Evolutionary conservation across 2,329 filamentous ascomycete genomes (phyloP), one percentile per base, ranked within the genome.

Genomic region (Fusarium floridanum): DNA sequence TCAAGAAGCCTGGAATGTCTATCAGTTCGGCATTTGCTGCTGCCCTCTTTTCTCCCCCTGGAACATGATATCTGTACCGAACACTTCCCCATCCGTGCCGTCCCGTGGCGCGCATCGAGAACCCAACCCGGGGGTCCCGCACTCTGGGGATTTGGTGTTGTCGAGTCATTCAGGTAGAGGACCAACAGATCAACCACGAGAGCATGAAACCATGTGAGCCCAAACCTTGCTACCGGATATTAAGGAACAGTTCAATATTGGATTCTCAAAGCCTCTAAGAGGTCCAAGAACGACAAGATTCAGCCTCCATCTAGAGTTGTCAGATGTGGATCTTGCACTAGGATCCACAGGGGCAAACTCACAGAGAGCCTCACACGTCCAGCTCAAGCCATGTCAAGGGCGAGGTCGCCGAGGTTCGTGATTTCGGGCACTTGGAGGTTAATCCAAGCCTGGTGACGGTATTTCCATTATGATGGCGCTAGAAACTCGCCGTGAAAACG

Each of bases 41-140:
- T 68, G 57, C 37, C 61, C 53, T 61, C 48, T 64, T 67, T 63
- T 37, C 64, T 64, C 62, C 67, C 72, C 62, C 39, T 36, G 48
- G 48, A 59, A 20, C 27, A 27, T 60, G 62, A 67, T 75, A 45
- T 53, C 43, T 27, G 43, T 27, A 48, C 53, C 53, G 34, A 72
- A 32, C 50, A 27, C 16, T 67, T 62, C 61, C 68, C 68, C 68
- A 68, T 72, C 68, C 45, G 61, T 69, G 65, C 68, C 72, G 67
- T n/a, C 61, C 67, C 64, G 61, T 61, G 61, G 48, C 60, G 27
- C 45, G 29, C 45, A 39, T 55, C 57, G 29, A 56, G 43, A 55
- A 53, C 43, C 32, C 32, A 34, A 10, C 17, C 24, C 24, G 48
- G 61, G 36, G 55, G 36, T 16, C 56, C 61, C 34, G 27, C 20